Base-by-base conservation (phyloP, 305 asterid species). In the Fraxinus nigra region DNA sequence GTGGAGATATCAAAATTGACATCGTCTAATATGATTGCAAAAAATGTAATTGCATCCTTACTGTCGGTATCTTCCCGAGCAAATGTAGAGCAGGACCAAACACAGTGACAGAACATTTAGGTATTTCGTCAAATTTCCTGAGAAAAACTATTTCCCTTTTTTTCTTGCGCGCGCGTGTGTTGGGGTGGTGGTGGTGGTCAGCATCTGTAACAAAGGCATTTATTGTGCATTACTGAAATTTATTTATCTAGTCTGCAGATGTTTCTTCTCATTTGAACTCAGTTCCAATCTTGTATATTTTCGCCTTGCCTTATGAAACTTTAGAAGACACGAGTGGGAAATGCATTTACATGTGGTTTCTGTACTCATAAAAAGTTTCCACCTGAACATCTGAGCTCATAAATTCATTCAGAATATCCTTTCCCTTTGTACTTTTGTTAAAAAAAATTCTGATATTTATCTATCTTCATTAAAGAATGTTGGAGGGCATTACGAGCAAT, bases 401-500 rank as follows among this genome's bases (percentile, higher is more conserved):
- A 69, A 26, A 77, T 14, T 2, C 9, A 51, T 56, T 35, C 22
- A 51, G 75, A 9, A 59, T 69, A 46, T 28, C 28, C 33, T 84
- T 56, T 72, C 32, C 30, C 32, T 59, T 22, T 2, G 28, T 10
- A 26, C 14, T 65, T 65, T 65, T 4, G 5, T 67, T 24, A 2
- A n/a, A 26, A 26, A 51, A 69, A 43, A 72, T 30, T 79, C 83
- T 79, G 77, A 81, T 72, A 43, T 80, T 80, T 34, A 0, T 56
- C 74, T 28, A 79, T 83, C 80, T 72, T 78, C 79, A 69, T 81
- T 82, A 85, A 5, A 95, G 99, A 95, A 95, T 86, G 79, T 93
- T 6, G 99, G 98, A 59, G 94, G 96, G 56, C 96, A 94, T 85
- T 95, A 80, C 72, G 98, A 94, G 89, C 84, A 92, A 32, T 92